Evolutionary conservation across 179 eudicot species (phyloP).

Genomic region (Beta corolliflora): DNA sequence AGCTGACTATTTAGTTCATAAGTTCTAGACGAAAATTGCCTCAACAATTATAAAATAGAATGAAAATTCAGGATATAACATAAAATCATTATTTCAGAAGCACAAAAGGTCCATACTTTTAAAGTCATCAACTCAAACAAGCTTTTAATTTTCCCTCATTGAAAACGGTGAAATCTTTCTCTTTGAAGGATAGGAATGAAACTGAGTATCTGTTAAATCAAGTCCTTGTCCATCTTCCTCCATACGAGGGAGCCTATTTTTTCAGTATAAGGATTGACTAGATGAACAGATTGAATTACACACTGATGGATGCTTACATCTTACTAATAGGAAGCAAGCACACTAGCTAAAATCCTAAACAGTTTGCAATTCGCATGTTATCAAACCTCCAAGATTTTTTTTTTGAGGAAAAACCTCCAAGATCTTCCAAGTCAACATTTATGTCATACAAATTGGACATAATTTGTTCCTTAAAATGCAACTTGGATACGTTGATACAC

Average conservation of each 20-base stretch:
- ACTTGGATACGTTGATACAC: background rate
- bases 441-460: background rate
- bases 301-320: background rate
- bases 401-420: background rate
- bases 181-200: background rate
- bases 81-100: background rate
- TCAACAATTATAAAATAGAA: background rate
- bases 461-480: background rate
- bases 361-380: background rate
- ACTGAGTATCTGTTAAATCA: background rate
- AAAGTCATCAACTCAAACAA: background rate
- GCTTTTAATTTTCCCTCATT: background rate
- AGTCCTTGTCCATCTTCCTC: background rate
- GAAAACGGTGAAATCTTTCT: background rate
- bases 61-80: background rate
- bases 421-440: background rate
- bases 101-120: background rate
- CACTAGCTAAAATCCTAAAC: background rate
- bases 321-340: background rate
- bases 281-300: background rate
- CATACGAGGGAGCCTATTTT: background rate
- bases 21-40: background rate
- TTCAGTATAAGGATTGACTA: background rate
- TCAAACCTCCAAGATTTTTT: background rate
- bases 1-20: background rate